Base-by-base conservation (phyloP, 1,284 basidiomycete species). In the Malassezia psittaci region DNA sequence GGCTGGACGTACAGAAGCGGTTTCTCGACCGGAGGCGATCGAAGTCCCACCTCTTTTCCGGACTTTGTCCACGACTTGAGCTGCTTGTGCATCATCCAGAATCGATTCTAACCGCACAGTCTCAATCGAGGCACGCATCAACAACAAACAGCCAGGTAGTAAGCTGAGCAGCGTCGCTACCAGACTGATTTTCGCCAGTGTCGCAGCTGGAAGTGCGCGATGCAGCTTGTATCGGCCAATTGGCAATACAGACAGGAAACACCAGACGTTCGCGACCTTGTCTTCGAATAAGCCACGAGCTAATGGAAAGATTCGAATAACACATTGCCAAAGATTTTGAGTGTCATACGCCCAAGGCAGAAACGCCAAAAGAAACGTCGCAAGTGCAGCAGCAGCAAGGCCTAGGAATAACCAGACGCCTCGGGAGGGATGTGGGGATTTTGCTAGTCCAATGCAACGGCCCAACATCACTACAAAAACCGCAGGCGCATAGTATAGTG, bases 211-310 rank as follows among this genome's bases (percentile, higher is more conserved):
- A 29, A 74, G 45, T 38, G 64, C 36, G 29, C 69, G 63, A 32
- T 56, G 63, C 19, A 66, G 56, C 59, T 71, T 69, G 49, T 54
- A 64, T 34, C 48, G 47, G 7, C 68, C 69, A 16, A 72, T 19
- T 0, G 71, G 71, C 5, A 73, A 55, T 8, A 72, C 68, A 2
- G 55, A 59, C 35, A 67, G 36, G 38, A 66, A 62, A 57, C 71
- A 94, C 77, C 90, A 96, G 68, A 93, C 87, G 72, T 94, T 96
- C 43, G 90, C 87, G 19, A 96, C 90, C 73, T 94, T 94, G 78
- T 94, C 90, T 74, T 96, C 90, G 67, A 94, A 94, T 5, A 96
- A 79, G 8, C 90, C 90, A 40, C 88, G 83, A 5, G 82, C 80
- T 70, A 96, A 87, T 0, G 90, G 90, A 73, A 96, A 94, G 62